A percentile compares a stretch with the other conserved stretches of the same genome.
Conservation (phyloP, 1,284 basidiomycete species). For the Waitea zeae region DNA sequence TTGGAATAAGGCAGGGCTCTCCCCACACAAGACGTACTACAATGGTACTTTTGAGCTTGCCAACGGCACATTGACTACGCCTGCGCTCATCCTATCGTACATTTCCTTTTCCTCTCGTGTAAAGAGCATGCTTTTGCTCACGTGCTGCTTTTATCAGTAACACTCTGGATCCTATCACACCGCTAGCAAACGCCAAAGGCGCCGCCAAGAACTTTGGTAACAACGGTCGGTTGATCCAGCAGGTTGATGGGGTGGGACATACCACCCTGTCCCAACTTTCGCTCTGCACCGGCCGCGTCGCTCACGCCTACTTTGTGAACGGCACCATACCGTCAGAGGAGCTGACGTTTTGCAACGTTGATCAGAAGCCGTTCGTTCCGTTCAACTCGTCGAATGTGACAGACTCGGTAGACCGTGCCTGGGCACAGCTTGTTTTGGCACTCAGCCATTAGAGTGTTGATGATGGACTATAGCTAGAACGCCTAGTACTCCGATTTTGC, state of each 20-base stretch:
- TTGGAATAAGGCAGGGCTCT: background rate
- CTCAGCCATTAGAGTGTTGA: too few species aligned
- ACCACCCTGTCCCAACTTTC: constrained; percentile 1
- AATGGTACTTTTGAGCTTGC: constrained; percentile 1
- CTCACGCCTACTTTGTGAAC: constrained; percentile 1
- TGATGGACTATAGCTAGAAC: too few species aligned
- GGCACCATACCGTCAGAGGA: constrained; percentile 1
- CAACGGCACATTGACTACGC: constrained; percentile 1
- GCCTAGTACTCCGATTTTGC: too few species aligned
- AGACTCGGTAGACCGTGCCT: too few species aligned
- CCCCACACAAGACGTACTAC: background rate
- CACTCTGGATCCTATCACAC: constrained; percentile 3
- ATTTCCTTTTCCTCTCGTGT: background rate
- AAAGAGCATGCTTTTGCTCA: background rate
- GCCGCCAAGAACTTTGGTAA: constrained; percentile 1
- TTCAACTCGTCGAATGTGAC: too few species aligned
- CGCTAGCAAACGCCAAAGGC: constrained; percentile 1
- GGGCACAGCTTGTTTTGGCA: too few species aligned
- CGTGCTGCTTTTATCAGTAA: background rate
- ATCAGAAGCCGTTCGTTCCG: constrained; percentile 1
- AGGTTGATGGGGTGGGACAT: constrained; percentile 2
- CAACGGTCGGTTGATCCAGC: constrained; percentile 3
- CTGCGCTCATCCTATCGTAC: constrained; percentile 2
- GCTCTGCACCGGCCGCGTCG: background rate
- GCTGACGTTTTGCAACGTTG: constrained; percentile 2